These are phyloP conservation scores for Monotropa hypopitys DNA, from an alignment of 179 eudicot genomes.

Conservation along the genomic window DNA sequence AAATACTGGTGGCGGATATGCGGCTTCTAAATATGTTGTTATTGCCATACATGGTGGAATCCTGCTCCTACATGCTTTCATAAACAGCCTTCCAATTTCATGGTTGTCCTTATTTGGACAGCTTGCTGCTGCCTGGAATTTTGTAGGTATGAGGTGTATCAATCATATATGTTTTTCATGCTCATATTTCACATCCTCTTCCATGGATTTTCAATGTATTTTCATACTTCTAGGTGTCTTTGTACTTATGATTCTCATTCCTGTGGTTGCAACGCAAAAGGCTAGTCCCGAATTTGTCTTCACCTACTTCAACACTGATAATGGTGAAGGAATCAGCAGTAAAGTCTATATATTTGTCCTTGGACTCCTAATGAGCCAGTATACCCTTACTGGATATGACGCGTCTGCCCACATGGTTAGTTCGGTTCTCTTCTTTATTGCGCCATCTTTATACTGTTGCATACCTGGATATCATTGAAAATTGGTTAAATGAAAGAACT, in stretches of 20 bases:
- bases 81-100: slow-evolving; percentile 77
- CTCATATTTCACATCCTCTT: neutral
- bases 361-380: slow-evolving; percentile 92
- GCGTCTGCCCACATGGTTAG: slow-evolving; percentile 92
- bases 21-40: slow-evolving; percentile 72
- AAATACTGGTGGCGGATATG: slow-evolving; percentile 82
- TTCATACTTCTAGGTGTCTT: slow-evolving; percentile 56
- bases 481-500: neutral
- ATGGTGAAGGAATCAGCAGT: slow-evolving; percentile 50
- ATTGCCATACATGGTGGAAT: slow-evolving; percentile 65
- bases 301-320: slow-evolving; percentile 77
- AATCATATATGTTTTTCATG: neutral
- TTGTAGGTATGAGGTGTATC: slow-evolving; percentile 36
- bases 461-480: neutral
- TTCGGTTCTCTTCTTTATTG: neutral
- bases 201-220: neutral
- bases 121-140: slow-evolving; percentile 84
- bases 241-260: slow-evolving; percentile 76
- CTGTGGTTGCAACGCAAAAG: slow-evolving; percentile 58
- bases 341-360: slow-evolving; percentile 61
- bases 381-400: slow-evolving; percentile 77
- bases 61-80: slow-evolving; percentile 60
- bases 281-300: slow-evolving; percentile 81
- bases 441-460: slow-evolving; percentile 2
- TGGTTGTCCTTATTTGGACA: slow-evolving; percentile 83